Conservation (phyloP, 495 filamentous ascomycete genomes). For the Tetracladium marchalianum region DNA sequence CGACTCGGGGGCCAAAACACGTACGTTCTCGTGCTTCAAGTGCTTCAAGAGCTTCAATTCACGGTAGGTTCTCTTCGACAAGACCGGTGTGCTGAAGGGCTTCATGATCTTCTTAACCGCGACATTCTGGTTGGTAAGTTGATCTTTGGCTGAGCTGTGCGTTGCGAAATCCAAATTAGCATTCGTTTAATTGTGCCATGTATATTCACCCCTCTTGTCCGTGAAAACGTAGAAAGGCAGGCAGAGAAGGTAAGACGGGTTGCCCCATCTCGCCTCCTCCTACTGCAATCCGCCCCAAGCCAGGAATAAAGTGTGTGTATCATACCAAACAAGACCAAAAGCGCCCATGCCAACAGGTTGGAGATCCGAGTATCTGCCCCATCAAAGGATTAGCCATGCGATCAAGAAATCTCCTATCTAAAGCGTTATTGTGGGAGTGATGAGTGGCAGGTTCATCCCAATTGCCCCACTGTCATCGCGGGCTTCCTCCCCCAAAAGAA, state of each 20-base stretch:
- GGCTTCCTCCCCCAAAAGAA: slow-evolving; percentile 12
- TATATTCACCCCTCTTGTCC: slow-evolving; percentile 5
- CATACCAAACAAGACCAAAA: slow-evolving; percentile 91
- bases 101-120: slow-evolving; percentile 99
- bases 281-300: neutral
- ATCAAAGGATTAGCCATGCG: slow-evolving; percentile 7
- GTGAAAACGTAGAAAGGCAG: slow-evolving; percentile 1
- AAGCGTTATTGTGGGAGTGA: neutral
- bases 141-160: slow-evolving; percentile 84
- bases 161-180: slow-evolving; percentile 4
- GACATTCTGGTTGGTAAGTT: slow-evolving; percentile 90
- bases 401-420: slow-evolving; percentile 1
- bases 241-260: neutral
- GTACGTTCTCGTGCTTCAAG: slow-evolving; percentile 90
- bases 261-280: neutral
- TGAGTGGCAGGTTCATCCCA: neutral
- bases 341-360: slow-evolving; percentile 99
- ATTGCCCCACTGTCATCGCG: slow-evolving; percentile 1
- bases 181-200: neutral
- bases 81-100: slow-evolving; percentile 94
- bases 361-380: slow-evolving; percentile 80
- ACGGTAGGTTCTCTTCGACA: slow-evolving; percentile 94
- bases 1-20: slow-evolving; percentile 17
- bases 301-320: neutral
- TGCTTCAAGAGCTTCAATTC: slow-evolving; percentile 97